Base-by-base conservation (phyloP, 2,329 filamentous ascomycete genomes). In the Magnaporthiopsis poae region DNA sequence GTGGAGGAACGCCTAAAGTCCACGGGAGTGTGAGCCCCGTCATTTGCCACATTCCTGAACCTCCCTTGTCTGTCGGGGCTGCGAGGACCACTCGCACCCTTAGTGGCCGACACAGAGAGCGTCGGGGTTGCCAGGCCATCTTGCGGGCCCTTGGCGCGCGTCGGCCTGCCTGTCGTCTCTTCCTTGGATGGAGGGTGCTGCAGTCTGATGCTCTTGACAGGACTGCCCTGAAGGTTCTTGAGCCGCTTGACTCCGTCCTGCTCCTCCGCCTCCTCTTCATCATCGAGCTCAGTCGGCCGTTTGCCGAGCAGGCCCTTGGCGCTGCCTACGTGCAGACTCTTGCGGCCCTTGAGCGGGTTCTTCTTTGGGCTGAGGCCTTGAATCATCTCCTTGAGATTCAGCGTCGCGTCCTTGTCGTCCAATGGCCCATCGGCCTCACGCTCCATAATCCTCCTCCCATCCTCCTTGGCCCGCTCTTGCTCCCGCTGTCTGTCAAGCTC, bases 331-430 rank as follows among this genome's bases (percentile, higher is more conserved):
- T 90, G 88, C 64, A 93, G 80, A 73, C 90, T 93, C 77, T 93
- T 93, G 60, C 90, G 86, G 18, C 86, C 86, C 66, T 82, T 86
- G 8, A 90, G 71, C 7, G 78, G 76, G 66, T 85, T 88, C 75
- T 91, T 91, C 76, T 90, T 91, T 0, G 91, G 90, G 31, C 89
- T 92, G 69, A 94, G 80, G 67, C 86, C 90, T 68, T 89, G 84
- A 68, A 94, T 94, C 85, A 92, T 88, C 69, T 91, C 89, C 69
- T 86, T 89, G 61, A 94, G 77, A 69, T 86, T 91, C 52, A 87
- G 76, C 0, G 89, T 90, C 2, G 80, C 81, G 69, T 91, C 88
- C 62, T 81, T 83, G 46, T 87, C 85, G 52, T 84, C 82, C 35
- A 79, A 77, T 25, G 74, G 76, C 65, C 79, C 76, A 71, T 84